These are phyloP conservation scores for Rhinocladiella mackenziei DNA, from an alignment of 2,329 filamentous ascomycete species.

Conservation along the genomic window DNA sequence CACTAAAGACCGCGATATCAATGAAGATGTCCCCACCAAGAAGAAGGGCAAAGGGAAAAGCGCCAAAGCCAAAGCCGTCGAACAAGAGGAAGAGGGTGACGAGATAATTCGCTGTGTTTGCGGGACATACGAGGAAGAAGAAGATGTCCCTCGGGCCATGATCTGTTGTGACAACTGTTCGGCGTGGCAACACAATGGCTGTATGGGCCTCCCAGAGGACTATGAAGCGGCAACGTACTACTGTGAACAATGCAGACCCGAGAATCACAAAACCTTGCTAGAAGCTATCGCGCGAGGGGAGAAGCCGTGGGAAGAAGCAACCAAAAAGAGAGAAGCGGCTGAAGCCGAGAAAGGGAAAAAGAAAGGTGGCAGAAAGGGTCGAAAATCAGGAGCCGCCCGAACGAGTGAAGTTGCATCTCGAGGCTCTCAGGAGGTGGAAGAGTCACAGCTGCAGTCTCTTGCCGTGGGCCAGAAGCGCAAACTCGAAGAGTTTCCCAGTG, in stretches of 20 bases:
- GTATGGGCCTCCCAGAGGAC: slow-evolving; percentile 78
- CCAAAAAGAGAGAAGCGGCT: slow-evolving; percentile 60
- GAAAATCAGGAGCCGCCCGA: slow-evolving; percentile 60
- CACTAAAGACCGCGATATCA: slow-evolving; percentile 73
- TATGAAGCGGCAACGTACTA: slow-evolving; percentile 79
- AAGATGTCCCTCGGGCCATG: slow-evolving; percentile 85
- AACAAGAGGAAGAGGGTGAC: slow-evolving; percentile 53
- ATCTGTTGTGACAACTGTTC: slow-evolving; percentile 91
- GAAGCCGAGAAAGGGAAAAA: slow-evolving; percentile 54
- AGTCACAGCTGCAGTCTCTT: slow-evolving; percentile 20
- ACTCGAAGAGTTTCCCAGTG: slow-evolving; percentile 38
- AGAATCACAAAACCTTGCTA: slow-evolving; percentile 76
- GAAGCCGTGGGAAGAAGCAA: slow-evolving; percentile 75
- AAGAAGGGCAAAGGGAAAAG: slow-evolving; percentile 46
- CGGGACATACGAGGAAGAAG: slow-evolving; percentile 78
- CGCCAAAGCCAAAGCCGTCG: slow-evolving; percentile 45
- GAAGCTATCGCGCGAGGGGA: slow-evolving; percentile 75
- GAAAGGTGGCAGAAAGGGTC: slow-evolving; percentile 55
- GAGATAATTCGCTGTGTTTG: slow-evolving; percentile 92
- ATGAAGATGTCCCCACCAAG: slow-evolving; percentile 56
- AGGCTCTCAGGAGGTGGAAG: slow-evolving; percentile 38
- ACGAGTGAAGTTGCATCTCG: slow-evolving; percentile 59
- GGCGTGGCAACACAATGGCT: slow-evolving; percentile 97
- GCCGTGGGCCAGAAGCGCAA: slow-evolving; percentile 43
- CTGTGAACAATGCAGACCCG: slow-evolving; percentile 83